Base-by-base conservation (phyloP, 2,329 filamentous ascomycete genomes). In the Ophiocordyceps sinensis region DNA sequence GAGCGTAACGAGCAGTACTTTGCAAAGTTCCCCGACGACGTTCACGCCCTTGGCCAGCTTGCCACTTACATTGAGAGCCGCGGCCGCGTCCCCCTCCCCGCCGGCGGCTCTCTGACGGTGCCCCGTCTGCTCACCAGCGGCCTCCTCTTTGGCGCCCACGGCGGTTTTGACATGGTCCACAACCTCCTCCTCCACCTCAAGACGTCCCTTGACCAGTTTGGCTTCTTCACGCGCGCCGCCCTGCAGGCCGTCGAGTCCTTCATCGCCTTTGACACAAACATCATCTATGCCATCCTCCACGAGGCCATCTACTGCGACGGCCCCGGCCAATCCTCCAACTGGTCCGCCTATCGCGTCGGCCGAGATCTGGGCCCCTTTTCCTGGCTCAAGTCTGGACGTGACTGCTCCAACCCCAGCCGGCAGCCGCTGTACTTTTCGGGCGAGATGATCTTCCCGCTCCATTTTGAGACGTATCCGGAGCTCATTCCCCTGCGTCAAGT, bases 401-500 rank as follows among this genome's bases (percentile, higher is more conserved):
- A 56, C 1, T 58, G 65, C 12, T 28, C 44, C 2, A 15, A 40
- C 2, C 36, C 41, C 13, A 32, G 13, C 6, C 55, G 63, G 3
- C 79, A 63, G 3, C 79, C 80, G 0, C 65, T 91, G 19, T 83
- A 74, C 59, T 94, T 95, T 63, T 86, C 85, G 0, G 87, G 88
- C 44, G 89, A 96, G 64, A 95, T 94, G 86, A 75, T 94, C 39
- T 94, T 79, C 57, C 81, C 83, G 1, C 82, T 84, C 60, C 83
- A 88, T 70, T 88, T 94, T 49, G 77, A 87, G 31, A 80, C 80
- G 14, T 89, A 85, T 53, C 68, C 76, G 1, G 86, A 93, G 58
- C 74, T 96, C 17, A 64, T 64, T n/a, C 66, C 75, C 43, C 61
- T 96, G 37, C 73, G 72, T 41, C 66, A 75, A 11, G 80, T 78